Evolutionary conservation across 2,329 filamentous ascomycete species (phyloP).

Genomic region (Bertia moriformis): DNA sequence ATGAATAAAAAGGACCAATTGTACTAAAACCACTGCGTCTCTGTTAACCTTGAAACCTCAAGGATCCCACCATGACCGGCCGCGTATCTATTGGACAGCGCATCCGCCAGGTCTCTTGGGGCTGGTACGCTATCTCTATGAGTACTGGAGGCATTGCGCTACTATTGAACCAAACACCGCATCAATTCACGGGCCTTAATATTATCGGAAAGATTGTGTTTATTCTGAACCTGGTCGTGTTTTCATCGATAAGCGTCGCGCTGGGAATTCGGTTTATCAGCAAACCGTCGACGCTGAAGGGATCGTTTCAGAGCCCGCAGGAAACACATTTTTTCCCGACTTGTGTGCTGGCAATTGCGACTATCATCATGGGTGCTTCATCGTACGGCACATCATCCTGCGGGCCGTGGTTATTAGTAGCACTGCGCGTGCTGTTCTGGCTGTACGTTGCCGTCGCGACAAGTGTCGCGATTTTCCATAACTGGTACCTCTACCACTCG

Average conservation of each 20-base stretch:
- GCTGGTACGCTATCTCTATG: constrained; percentile 6
- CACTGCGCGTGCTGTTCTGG: constrained; percentile 45
- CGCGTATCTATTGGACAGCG: neutral
- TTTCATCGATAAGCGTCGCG: constrained; percentile 26
- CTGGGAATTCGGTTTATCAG: constrained; percentile 35
- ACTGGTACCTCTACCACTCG: constrained; percentile 39
- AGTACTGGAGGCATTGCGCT: constrained; percentile 30
- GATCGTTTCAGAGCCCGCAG: constrained; percentile 11
- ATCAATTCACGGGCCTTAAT: constrained; percentile 32
- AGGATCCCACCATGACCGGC: constrained; percentile 3
- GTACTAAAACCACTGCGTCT: too few relatives aligned
- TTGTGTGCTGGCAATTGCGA: neutral
- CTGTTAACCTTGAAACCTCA: too few relatives aligned
- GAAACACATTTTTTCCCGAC: neutral
- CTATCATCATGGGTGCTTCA: constrained; percentile 14
- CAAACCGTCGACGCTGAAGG: constrained; percentile 24
- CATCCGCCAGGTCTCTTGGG: neutral
- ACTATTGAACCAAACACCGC: constrained; percentile 35
- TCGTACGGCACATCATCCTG: constrained; percentile 32
- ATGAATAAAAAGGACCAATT: too few relatives aligned
- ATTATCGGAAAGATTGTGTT: constrained; percentile 40
- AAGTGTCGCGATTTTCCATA: constrained; percentile 35
- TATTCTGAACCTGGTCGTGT: constrained; percentile 38
- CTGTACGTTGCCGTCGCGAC: constrained; percentile 39
- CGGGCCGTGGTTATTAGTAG: constrained; percentile 31